These are phyloP conservation scores for Trichosporon ovoides DNA, from an alignment of 1,284 basidiomycete genomes.

Conservation along the genomic window DNA sequence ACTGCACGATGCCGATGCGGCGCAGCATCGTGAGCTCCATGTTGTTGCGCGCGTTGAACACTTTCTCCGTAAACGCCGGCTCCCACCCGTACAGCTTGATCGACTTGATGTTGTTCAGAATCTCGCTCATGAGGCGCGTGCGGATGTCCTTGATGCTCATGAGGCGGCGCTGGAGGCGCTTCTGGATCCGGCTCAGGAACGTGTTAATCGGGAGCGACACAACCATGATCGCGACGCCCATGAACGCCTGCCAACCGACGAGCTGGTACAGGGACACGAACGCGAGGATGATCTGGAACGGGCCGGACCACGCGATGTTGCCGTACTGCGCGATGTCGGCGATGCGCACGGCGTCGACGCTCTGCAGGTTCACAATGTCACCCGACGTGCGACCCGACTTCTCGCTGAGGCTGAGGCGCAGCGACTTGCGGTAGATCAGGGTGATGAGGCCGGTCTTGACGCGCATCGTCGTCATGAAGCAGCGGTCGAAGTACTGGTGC, in stretches of 20 bases:
- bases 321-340: conserved; percentile 81
- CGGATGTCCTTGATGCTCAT: conserved; percentile 76
- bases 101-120: conserved; percentile 81
- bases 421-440: conserved; percentile 77
- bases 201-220: conserved; percentile 73
- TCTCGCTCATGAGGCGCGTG: conserved; percentile 54
- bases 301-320: conserved; percentile 52
- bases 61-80: conserved; percentile 66
- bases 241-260: conserved; percentile 86
- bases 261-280: conserved; percentile 84
- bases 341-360: conserved; percentile 70
- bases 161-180: conserved; percentile 74
- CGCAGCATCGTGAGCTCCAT: conserved; percentile 74
- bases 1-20: conserved; percentile 68
- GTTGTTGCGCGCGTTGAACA: conserved; percentile 74
- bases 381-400: conserved; percentile 68
- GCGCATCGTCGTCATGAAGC: conserved; percentile 65
- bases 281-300: conserved; percentile 67
- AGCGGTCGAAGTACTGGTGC: conserved; percentile 66
- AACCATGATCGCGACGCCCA: conserved; percentile 87
- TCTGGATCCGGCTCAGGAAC: conserved; percentile 66
- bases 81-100: conserved; percentile 63
- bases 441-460: conserved; percentile 81
- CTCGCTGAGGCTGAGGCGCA: conserved; percentile 79
- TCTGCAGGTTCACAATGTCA: conserved; percentile 92